Conservation (phyloP, 202 grass and related monocot species). For the Panicum hallii region DNA sequence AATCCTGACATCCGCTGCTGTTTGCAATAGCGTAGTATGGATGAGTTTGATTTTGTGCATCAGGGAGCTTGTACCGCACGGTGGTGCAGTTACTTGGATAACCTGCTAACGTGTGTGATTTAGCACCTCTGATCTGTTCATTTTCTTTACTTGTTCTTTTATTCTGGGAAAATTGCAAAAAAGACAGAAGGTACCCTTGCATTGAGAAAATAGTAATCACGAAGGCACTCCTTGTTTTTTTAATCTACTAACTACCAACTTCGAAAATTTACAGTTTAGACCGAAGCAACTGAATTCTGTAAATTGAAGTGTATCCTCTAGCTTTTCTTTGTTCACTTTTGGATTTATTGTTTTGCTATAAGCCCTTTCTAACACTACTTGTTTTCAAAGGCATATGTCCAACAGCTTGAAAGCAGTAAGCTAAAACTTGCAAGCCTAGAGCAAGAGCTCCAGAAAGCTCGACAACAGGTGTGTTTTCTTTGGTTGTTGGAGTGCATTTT, state of each 20-base stretch:
- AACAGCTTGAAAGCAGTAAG: constrained; percentile 94
- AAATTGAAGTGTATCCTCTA: constrained; percentile 25
- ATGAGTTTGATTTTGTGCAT: constrained; percentile 7
- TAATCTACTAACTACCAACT: constrained; percentile 23
- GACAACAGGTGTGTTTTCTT: constrained; percentile 75
- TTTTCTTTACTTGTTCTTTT: constrained; percentile 15
- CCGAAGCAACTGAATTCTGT: constrained; percentile 1
- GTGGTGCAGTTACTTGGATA: constrained; percentile 10
- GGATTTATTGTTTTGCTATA: constrained; percentile 33
- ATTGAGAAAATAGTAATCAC: constrained; percentile 4
- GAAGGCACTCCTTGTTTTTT: constrained; percentile 25
- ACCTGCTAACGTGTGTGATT: constrained; percentile 17
- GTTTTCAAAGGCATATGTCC: constrained; percentile 90
- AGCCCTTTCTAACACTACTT: constrained; percentile 36
- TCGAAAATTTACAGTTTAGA: constrained; percentile 23
- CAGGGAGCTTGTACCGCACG: constrained; percentile 1
- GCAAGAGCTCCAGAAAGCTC: constrained; percentile 93
- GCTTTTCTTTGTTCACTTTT: constrained; percentile 30
- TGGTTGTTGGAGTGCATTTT: constrained; percentile 11
- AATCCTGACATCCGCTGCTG: not conserved
- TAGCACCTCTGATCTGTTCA: constrained; percentile 15
- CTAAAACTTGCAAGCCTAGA: constrained; percentile 93
- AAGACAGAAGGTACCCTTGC: constrained; percentile 5
- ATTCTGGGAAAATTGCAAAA: constrained; percentile 5
- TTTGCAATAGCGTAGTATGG: constrained; percentile 4